Conservation (phyloP, 2,329 filamentous ascomycete species). For the Neurospora sp. region DNA sequence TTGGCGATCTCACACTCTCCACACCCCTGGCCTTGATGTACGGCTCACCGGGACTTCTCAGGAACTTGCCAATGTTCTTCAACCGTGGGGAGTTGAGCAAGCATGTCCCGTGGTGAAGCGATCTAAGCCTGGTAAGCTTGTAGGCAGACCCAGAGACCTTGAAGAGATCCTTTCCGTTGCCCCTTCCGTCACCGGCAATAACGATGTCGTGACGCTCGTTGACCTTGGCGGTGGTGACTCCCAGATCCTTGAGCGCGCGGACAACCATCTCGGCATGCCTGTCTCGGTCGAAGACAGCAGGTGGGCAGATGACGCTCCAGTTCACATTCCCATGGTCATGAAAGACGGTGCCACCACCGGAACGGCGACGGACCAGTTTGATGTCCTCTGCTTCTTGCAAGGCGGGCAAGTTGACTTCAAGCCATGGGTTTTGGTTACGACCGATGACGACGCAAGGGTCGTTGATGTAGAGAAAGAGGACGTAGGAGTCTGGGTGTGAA, state of each 20-base stretch:
- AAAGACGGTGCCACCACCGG: conserved; percentile 87
- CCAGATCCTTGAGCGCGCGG: conserved; percentile 58
- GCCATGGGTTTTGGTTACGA: conserved; percentile 96
- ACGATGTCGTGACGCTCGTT: conserved; percentile 94
- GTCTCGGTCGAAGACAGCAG: conserved; percentile 67
- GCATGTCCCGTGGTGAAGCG: conserved; percentile 89
- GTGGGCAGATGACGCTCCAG: conserved; percentile 83
- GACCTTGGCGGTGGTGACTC: conserved; percentile 51
- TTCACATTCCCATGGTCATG: conserved; percentile 92
- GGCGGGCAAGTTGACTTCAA: conserved; percentile 72
- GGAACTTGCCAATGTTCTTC: conserved; percentile 53
- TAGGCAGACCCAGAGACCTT: conserved; percentile 95
- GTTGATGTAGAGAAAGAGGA: conserved; percentile 87
- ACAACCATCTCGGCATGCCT: conserved; percentile 90
- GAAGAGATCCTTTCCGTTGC: conserved; percentile 26
- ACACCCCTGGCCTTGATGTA: conserved; percentile 78
- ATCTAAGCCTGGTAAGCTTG: conserved; percentile 72
- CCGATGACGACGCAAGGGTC: conserved; percentile 81
- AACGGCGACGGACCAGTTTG: conserved; percentile 69
- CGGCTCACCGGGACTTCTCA: conserved; percentile 67
- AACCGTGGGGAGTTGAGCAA: conserved; percentile 72
- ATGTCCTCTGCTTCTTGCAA: conserved; percentile 21
- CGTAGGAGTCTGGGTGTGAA: conserved; percentile 58
- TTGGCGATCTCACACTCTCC: conserved; percentile 78
- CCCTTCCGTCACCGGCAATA: conserved; percentile 28